Evolutionary conservation across 345 rosid species (phyloP).

Genomic region (Eucalyptus marginata): DNA sequence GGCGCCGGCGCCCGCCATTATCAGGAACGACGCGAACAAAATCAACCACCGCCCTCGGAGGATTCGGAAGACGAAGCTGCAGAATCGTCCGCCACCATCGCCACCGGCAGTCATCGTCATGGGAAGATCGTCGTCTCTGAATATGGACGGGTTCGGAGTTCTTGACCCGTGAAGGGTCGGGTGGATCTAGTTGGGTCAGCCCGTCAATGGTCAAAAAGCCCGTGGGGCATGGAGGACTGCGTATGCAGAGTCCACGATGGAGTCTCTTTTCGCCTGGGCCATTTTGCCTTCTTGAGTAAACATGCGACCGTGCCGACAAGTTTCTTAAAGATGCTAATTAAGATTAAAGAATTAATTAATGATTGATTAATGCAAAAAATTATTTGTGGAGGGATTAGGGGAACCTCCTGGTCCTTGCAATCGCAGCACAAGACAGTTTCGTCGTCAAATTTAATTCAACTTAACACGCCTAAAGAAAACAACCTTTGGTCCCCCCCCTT

Average conservation of each 20-base stretch:
- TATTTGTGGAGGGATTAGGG: background rate
- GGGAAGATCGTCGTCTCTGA: background rate
- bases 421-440: background rate
- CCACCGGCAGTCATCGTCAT: background rate
- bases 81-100: background rate
- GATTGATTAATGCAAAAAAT: background rate
- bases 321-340: background rate
- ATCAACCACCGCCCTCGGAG: conserved; percentile 1
- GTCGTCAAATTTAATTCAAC: background rate
- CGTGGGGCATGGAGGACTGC: background rate
- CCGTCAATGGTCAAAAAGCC: background rate
- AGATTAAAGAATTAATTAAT: background rate
- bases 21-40: background rate
- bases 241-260: background rate
- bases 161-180: background rate
- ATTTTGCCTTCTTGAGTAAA: background rate
- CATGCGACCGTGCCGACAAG: background rate
- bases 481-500: background rate
- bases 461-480: background rate
- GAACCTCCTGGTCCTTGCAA: background rate
- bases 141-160: background rate
- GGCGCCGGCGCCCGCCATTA: conserved; percentile 3
- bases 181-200: background rate
- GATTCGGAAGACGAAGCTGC: background rate
- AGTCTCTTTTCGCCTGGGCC: background rate